phyloP scores from a whole-genome alignment of 176 grass and related monocot genomes.

The Oryza australiensis region DNA sequence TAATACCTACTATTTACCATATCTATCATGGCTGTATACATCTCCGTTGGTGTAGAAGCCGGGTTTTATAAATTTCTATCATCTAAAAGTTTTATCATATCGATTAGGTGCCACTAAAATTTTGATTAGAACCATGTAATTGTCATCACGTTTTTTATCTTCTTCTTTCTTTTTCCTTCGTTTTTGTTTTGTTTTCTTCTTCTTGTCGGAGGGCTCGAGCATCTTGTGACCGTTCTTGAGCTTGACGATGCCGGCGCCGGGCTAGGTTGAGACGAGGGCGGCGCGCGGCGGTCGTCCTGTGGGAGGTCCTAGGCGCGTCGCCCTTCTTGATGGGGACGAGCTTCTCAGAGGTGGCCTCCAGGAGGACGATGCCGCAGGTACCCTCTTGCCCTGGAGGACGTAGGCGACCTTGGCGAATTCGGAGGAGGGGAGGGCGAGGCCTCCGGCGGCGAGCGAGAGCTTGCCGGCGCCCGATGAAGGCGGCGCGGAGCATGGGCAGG shows the following conservation, averaged over 20 bases:
- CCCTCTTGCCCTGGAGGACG: slow-evolving; percentile 58
- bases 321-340: slow-evolving; percentile 60
- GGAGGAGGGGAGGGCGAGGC: slow-evolving; percentile 64
- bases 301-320: slow-evolving; percentile 69
- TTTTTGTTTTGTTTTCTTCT: no score
- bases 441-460: slow-evolving; percentile 52
- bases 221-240: slow-evolving; percentile 43
- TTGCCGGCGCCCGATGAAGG: slow-evolving; percentile 78
- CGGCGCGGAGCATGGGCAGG: slow-evolving; percentile 66
- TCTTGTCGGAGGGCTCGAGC: slow-evolving; percentile 33
- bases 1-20: no score
- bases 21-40: no score
- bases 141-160: no score
- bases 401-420: slow-evolving; percentile 85
- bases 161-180: no score
- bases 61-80: no score
- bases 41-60: no score
- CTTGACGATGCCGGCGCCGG: slow-evolving; percentile 37
- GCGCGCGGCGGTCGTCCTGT: slow-evolving; percentile 34
- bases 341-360: slow-evolving; percentile 63
- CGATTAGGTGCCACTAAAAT: no score
- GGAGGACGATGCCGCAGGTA: slow-evolving; percentile 47
- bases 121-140: no score
- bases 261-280: slow-evolving; percentile 54
- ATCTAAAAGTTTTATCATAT: no score